A percentile compares a stretch with the other conserved stretches of the same genome.
phyloP scores from a whole-genome alignment of 768 basidiomycete species.

The Chiua virens region DNA sequence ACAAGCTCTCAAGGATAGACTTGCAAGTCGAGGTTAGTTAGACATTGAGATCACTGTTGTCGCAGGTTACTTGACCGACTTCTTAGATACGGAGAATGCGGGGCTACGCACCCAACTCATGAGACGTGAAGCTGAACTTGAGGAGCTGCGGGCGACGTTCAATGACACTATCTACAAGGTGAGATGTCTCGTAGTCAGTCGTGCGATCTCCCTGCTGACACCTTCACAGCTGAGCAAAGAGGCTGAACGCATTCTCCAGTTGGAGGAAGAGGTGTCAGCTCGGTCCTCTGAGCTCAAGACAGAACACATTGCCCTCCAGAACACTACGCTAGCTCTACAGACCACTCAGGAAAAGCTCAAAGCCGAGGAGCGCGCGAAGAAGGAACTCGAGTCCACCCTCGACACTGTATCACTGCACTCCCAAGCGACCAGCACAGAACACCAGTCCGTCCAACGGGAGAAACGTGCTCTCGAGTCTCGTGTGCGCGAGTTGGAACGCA shows the following conservation, averaged over 20 bases:
- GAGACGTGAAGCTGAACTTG: constrained; percentile 38
- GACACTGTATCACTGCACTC: constrained; percentile 56
- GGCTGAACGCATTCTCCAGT: constrained; percentile 51
- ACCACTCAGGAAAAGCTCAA: constrained; percentile 52
- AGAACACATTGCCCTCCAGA: constrained; percentile 52
- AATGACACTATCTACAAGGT: constrained; percentile 42
- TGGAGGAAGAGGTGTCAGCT: constrained; percentile 51
- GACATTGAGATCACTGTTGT: neutral
- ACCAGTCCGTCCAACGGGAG: constrained; percentile 54
- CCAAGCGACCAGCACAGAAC: constrained; percentile 42
- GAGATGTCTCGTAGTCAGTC: neutral
- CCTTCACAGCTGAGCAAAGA: constrained; percentile 52
- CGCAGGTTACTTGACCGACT: constrained; percentile 4
- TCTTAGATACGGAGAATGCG: constrained; percentile 36
- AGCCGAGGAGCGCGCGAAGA: constrained; percentile 47
- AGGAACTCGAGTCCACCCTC: constrained; percentile 56
- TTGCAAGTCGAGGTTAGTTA: constrained; percentile 37
- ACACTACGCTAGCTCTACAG: constrained; percentile 48
- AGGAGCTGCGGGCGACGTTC: constrained; percentile 32
- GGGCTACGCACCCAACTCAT: constrained; percentile 34
- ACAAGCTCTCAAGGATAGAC: constrained; percentile 34
- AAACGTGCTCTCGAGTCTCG: constrained; percentile 56
- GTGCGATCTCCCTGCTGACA: constrained; percentile 4
- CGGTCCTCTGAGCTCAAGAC: constrained; percentile 57
- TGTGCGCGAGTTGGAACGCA: constrained; percentile 55